Percentiles rank a stretch among this genome's conserved stretches.
These are phyloP conservation scores for Clonostachys sp. DNA, from an alignment of 2,329 filamentous ascomycete genomes.

Conservation along the genomic window DNA sequence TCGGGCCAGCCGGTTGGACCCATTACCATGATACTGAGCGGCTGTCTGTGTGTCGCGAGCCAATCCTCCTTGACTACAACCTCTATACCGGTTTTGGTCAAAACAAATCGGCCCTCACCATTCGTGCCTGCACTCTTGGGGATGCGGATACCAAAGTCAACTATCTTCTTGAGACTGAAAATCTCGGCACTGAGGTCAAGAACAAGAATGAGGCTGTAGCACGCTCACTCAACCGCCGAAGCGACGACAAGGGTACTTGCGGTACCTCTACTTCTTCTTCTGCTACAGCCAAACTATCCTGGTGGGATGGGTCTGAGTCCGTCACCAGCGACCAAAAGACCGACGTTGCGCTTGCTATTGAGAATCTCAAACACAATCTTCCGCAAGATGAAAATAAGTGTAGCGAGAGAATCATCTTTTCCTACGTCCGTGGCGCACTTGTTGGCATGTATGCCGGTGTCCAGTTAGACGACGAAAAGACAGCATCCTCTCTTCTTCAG, in stretches of 20 bases:
- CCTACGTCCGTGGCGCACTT: slow-evolving; percentile 5
- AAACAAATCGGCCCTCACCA: neutral
- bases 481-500: slow-evolving; percentile 7
- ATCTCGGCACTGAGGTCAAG: slow-evolving; percentile 2
- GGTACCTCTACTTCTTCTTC: too few species aligned
- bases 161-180: slow-evolving; percentile 1
- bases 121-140: slow-evolving; percentile 4
- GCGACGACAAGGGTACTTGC: too few species aligned
- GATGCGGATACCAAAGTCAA: slow-evolving; percentile 1
- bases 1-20: too few species aligned
- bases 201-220: neutral
- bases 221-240: too few species aligned
- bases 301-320: too few species aligned
- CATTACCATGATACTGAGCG: neutral
- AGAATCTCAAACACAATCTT: too few species aligned
- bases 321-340: too few species aligned
- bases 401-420: slow-evolving; percentile 3
- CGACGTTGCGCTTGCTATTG: too few species aligned
- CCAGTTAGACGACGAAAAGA: slow-evolving; percentile 12
- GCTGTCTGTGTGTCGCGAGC: slow-evolving; percentile 2
- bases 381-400: neutral
- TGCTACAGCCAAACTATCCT: too few species aligned
- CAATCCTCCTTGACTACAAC: slow-evolving; percentile 2
- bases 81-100: slow-evolving; percentile 2
- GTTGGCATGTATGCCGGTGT: slow-evolving; percentile 12